Percentiles rank a stretch among this genome's conserved stretches.
phyloP scores from a whole-genome alignment of 345 rosid genomes.

The Camelina hispida region DNA sequence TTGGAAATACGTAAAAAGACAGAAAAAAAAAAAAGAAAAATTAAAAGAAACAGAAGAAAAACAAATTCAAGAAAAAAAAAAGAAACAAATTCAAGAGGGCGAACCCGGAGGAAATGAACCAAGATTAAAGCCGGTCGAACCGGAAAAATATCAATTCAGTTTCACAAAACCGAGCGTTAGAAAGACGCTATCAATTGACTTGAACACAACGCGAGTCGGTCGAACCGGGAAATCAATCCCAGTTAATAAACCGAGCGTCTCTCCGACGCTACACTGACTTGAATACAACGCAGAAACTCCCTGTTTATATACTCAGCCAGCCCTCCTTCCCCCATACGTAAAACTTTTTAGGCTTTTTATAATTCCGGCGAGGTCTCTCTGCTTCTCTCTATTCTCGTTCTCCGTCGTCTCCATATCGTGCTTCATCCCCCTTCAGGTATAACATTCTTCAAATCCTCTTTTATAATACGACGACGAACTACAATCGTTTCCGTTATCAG shows the following conservation, averaged over 20 bases:
- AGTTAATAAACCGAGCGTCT: conserved; percentile 20
- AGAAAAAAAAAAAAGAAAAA: too few relatives aligned
- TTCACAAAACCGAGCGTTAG: background rate
- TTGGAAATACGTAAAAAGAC: background rate
- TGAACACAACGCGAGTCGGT: background rate
- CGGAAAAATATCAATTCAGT: background rate
- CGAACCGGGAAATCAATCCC: conserved; percentile 4
- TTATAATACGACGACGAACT: background rate
- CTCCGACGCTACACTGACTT: conserved; percentile 19
- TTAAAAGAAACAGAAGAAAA: background rate
- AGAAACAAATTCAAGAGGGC: background rate
- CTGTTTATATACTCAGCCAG: background rate
- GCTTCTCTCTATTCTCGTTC: conserved; percentile 1
- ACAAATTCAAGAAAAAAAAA: background rate
- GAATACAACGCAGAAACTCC: conserved; percentile 17
- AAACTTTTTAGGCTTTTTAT: background rate
- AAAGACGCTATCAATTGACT: background rate
- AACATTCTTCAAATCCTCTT: background rate
- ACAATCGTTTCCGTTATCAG: background rate
- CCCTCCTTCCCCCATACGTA: too few relatives aligned
- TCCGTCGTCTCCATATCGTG: conserved; percentile 8
- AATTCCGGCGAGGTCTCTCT: conserved; percentile 18
- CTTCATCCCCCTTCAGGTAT: conserved; percentile 2
- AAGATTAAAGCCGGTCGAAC: background rate
- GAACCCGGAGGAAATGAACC: background rate